Percentiles rank a stretch among this genome's conserved stretches.
Evolutionary conservation across 805 yeast genomes (phyloP).

Genomic region (Henningerozyma blattae): DNA sequence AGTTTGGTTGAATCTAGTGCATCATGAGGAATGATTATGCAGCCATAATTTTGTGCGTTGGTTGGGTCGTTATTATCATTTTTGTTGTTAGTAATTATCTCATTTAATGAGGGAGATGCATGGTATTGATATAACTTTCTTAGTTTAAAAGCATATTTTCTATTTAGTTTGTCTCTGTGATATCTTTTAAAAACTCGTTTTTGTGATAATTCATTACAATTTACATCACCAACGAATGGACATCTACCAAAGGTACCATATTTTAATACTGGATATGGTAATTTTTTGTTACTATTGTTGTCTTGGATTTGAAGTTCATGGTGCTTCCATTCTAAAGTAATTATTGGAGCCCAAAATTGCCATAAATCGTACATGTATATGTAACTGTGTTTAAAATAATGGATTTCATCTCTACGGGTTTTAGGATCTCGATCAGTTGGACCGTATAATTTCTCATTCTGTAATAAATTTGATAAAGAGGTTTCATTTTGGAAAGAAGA

Average conservation of each 20-base stretch:
- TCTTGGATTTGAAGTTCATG: conserved; percentile 12
- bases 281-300: conserved; percentile 25
- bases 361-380: conserved; percentile 70
- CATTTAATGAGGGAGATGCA: conserved; percentile 21
- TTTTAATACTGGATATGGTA: conserved; percentile 23
- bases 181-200: conserved; percentile 22
- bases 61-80: conserved; percentile 1
- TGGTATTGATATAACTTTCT: conserved; percentile 20
- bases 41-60: conserved; percentile 2
- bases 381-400: conserved; percentile 66
- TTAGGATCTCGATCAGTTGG: conserved; percentile 81
- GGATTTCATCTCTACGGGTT: conserved; percentile 74
- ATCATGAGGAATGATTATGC: conserved; percentile 15
- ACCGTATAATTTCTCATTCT: conserved; percentile 77
- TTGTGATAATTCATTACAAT: conserved; percentile 18
- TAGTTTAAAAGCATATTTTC: conserved; percentile 20
- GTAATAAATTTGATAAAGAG: conserved; percentile 46
- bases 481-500: conserved; percentile 22
- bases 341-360: conserved; percentile 69
- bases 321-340: conserved; percentile 68
- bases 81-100: no score
- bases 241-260: conserved; percentile 49
- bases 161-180: conserved; percentile 20
- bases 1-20: conserved; percentile 13
- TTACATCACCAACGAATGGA: conserved; percentile 59